phyloP scores from a whole-genome alignment of 805 yeast species.

The Metschnikowia amazonensis region DNA sequence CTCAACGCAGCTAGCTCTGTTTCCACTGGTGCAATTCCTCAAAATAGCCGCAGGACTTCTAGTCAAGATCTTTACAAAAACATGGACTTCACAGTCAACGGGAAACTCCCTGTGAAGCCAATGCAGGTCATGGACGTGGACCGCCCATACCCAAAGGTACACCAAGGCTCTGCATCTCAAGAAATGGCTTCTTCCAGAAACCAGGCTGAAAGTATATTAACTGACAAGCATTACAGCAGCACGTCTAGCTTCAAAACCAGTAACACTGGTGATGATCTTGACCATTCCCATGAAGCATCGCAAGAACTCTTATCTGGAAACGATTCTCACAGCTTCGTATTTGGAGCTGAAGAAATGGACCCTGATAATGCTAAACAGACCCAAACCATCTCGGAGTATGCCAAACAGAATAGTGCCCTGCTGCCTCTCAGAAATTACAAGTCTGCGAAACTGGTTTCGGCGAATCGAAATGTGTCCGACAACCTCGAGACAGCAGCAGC shows the following conservation, averaged over 20 bases:
- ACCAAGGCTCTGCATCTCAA: not conserved
- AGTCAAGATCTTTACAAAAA: slow-evolving; percentile 26
- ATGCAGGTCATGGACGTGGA: slow-evolving; percentile 38
- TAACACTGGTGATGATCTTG: not conserved
- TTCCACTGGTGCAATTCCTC: not conserved
- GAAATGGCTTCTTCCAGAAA: slow-evolving; percentile 1
- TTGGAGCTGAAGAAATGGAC: slow-evolving; percentile 6
- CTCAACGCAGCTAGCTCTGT: not conserved
- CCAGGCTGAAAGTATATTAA: slow-evolving; percentile 5
- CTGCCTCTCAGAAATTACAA: slow-evolving; percentile 25
- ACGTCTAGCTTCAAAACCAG: not conserved
- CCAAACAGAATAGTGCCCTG: slow-evolving; percentile 17
- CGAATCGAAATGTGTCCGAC: slow-evolving; percentile 21
- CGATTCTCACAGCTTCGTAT: slow-evolving; percentile 19
- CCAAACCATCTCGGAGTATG: slow-evolving; percentile 24
- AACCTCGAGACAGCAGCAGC: slow-evolving; percentile 28
- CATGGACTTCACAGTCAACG: slow-evolving; percentile 42
- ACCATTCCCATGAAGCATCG: not conserved
- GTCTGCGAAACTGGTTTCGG: not conserved
- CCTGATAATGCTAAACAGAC: slow-evolving; percentile 9
- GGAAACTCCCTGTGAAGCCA: slow-evolving; percentile 40
- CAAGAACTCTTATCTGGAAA: not conserved
- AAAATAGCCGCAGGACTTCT: not conserved
- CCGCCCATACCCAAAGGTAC: slow-evolving; percentile 9
- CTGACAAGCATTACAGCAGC: not conserved